phyloP scores from a whole-genome alignment of 768 basidiomycete genomes.

The Nevesoporus exiguus region DNA sequence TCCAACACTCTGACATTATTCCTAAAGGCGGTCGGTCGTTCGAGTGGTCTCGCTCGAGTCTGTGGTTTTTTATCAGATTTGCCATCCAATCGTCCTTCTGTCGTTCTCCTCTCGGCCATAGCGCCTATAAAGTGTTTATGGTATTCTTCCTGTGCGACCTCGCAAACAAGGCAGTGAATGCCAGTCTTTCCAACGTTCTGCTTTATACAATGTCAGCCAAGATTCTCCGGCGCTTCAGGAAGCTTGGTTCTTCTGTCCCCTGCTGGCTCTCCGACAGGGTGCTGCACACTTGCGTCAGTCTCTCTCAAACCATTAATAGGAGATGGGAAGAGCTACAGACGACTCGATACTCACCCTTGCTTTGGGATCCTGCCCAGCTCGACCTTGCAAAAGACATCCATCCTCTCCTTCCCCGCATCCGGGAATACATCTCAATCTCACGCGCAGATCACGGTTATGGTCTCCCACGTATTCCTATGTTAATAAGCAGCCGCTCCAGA shows the following conservation, averaged over 20 bases:
- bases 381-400: background rate
- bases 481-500: background rate
- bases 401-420: background rate
- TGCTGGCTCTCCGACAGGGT: background rate
- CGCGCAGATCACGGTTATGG: background rate
- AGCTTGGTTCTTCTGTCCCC: background rate
- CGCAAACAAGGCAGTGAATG: background rate
- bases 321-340: background rate
- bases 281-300: background rate
- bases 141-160: background rate
- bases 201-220: background rate
- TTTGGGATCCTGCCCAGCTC: background rate
- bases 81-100: background rate
- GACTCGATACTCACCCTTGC: background rate
- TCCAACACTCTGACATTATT: no score
- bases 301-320: background rate
- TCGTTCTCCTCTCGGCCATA: background rate
- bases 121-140: background rate
- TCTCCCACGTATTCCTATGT: background rate
- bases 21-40: no score
- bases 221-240: background rate
- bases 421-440: background rate
- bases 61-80: background rate
- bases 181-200: background rate
- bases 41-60: background rate